phyloP scores from a whole-genome alignment of 768 basidiomycete species.

The Mycena amicta region DNA sequence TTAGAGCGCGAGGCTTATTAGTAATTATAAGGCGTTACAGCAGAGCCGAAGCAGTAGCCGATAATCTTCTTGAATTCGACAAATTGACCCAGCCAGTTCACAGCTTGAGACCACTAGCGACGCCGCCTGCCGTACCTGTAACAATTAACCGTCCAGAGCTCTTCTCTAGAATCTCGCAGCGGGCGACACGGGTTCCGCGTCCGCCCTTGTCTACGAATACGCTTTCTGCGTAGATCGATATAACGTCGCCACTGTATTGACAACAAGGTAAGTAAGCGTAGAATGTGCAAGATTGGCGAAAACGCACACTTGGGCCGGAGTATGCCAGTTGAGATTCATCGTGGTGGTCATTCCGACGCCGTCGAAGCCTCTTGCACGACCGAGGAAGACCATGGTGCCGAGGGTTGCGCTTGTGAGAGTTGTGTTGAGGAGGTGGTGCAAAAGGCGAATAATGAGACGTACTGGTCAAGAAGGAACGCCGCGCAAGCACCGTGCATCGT shows the following conservation, averaged over 20 bases:
- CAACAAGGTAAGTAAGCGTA: neutral
- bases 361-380: constrained; percentile 39
- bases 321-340: constrained; percentile 54
- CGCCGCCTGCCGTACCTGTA: neutral
- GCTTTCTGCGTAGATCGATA: neutral
- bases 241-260: neutral
- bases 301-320: constrained; percentile 41
- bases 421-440: neutral
- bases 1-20: too few relatives aligned
- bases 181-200: neutral
- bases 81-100: too few relatives aligned
- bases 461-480: constrained; percentile 59
- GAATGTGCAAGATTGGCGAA: neutral
- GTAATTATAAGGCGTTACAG: too few relatives aligned
- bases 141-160: neutral
- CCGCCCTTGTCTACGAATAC: neutral
- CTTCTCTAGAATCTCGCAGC: neutral
- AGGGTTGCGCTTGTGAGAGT: neutral
- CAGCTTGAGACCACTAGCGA: neutral
- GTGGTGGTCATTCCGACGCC: constrained; percentile 52
- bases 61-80: too few relatives aligned
- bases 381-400: constrained; percentile 29
- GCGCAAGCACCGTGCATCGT: constrained; percentile 61
- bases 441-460: constrained; percentile 21
- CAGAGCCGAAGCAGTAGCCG: too few relatives aligned